phyloP scores from a whole-genome alignment of 2,329 filamentous ascomycete species.

The Elsinoe ampelina region DNA sequence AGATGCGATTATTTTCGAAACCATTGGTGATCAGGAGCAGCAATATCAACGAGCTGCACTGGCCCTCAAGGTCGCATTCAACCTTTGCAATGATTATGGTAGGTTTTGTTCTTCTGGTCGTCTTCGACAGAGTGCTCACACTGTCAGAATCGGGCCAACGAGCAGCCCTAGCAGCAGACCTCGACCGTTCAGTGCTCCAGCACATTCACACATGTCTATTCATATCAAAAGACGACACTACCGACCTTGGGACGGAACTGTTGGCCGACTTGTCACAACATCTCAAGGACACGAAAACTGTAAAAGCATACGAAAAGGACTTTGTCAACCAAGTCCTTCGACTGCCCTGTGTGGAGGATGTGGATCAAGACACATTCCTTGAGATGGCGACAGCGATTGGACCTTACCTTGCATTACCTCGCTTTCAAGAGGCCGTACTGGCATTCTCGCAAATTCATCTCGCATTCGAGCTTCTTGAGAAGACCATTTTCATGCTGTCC shows the following conservation, averaged over 20 bases:
- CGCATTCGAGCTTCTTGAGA: slow-evolving; percentile 14
- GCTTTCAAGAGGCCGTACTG: slow-evolving; percentile 12
- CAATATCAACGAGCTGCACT: slow-evolving; percentile 4
- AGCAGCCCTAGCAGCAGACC: neutral
- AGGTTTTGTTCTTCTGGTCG: neutral
- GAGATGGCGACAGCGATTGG: slow-evolving; percentile 13
- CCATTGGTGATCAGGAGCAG: neutral
- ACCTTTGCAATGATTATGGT: slow-evolving; percentile 16
- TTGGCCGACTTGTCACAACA: neutral
- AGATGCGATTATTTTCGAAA: slow-evolving; percentile 1
- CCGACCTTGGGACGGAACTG: slow-evolving; percentile 11
- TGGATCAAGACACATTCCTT: slow-evolving; percentile 15
- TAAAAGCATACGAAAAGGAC: neutral
- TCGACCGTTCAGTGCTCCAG: slow-evolving; percentile 10
- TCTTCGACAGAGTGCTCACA: neutral
- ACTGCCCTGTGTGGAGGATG: slow-evolving; percentile 13
- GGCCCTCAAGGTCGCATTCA: slow-evolving; percentile 15
- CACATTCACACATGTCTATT: slow-evolving; percentile 15
- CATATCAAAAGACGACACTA: slow-evolving; percentile 12
- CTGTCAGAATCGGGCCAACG: slow-evolving; percentile 6
- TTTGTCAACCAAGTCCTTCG: slow-evolving; percentile 5
- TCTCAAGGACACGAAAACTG: neutral
- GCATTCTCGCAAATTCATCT: slow-evolving; percentile 5
- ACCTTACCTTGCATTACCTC: slow-evolving; percentile 12
- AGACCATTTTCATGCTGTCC: slow-evolving; percentile 10